A percentile compares a stretch with the other conserved stretches of the same genome.
Evolutionary conservation across 2,329 filamentous ascomycete genomes (phyloP).

Genomic region (Meredithiella fracta): DNA sequence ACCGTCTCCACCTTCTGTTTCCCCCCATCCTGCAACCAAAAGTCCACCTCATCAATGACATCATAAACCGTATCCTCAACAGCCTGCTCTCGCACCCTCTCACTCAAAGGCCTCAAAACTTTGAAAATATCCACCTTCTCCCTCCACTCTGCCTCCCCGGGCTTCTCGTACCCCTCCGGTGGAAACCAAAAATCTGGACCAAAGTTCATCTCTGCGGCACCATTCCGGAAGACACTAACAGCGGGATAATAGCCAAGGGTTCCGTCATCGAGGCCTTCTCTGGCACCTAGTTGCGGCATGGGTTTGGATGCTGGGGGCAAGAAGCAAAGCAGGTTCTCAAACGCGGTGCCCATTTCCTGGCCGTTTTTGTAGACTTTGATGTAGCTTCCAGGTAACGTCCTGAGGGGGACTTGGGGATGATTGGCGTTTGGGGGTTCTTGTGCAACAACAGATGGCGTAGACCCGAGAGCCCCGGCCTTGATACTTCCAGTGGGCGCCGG

Average conservation of each 20-base stretch:
- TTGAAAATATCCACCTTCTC: slow-evolving; percentile 11
- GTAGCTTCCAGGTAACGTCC: slow-evolving; percentile 69
- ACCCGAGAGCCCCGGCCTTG: slow-evolving; percentile 26
- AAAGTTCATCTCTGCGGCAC: slow-evolving; percentile 85
- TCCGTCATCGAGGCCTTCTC: slow-evolving; percentile 83
- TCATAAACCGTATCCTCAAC: slow-evolving; percentile 89
- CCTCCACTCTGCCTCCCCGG: slow-evolving; percentile 15
- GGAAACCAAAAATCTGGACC: slow-evolving; percentile 86
- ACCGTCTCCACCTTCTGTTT: slow-evolving; percentile 29
- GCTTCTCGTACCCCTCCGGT: slow-evolving; percentile 41
- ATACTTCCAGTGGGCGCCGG: slow-evolving; percentile 35
- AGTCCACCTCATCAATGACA: slow-evolving; percentile 86
- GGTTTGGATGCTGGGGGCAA: slow-evolving; percentile 75
- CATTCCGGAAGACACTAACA: slow-evolving; percentile 80
- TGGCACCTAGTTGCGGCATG: slow-evolving; percentile 50
- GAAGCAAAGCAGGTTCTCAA: slow-evolving; percentile 76
- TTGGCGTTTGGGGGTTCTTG: slow-evolving; percentile 49
- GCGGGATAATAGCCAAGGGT: slow-evolving; percentile 92
- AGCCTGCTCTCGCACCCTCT: slow-evolving; percentile 83
- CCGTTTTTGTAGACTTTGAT: slow-evolving; percentile 94
- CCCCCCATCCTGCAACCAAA: slow-evolving; percentile 56
- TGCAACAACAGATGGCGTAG: slow-evolving; percentile 7
- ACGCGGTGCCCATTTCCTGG: slow-evolving; percentile 67
- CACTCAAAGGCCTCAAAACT: slow-evolving; percentile 19
- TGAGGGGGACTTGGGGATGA: slow-evolving; percentile 56